Percentiles rank a stretch among this genome's conserved stretches.
Conservation (phyloP, 495 filamentous ascomycete genomes). For the Tricharina praecox region DNA sequence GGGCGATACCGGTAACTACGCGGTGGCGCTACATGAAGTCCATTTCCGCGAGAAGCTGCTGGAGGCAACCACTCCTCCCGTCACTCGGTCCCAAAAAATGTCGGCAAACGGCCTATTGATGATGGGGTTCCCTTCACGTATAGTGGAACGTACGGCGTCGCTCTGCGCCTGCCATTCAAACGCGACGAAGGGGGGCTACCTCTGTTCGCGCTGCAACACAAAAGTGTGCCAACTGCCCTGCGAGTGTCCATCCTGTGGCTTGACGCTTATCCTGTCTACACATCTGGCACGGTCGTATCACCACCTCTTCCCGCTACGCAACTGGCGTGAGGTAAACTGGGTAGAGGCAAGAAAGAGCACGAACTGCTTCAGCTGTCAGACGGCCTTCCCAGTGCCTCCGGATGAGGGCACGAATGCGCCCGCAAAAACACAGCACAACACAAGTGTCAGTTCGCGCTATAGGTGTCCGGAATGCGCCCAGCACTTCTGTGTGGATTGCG, state of each 20-base stretch:
- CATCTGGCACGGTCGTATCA: slow-evolving; percentile 91
- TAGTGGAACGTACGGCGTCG: slow-evolving; percentile 42
- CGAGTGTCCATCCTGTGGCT: slow-evolving; percentile 75
- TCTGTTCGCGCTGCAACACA: slow-evolving; percentile 70
- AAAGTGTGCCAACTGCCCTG: slow-evolving; percentile 88
- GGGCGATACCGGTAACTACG: slow-evolving; percentile 50
- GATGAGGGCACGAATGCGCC: slow-evolving; percentile 14
- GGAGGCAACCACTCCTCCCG: slow-evolving; percentile 72
- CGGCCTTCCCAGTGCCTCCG: slow-evolving; percentile 36
- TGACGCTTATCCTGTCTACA: slow-evolving; percentile 91
- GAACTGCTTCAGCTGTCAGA: slow-evolving; percentile 36
- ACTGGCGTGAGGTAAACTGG: slow-evolving; percentile 87
- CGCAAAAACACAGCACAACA: slow-evolving; percentile 38
- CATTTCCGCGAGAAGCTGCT: slow-evolving; percentile 82
- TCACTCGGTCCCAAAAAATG: slow-evolving; percentile 50
- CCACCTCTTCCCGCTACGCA: slow-evolving; percentile 79
- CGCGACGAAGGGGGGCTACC: slow-evolving; percentile 71
- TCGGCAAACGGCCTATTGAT: slow-evolving; percentile 64
- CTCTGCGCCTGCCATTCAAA: slow-evolving; percentile 85
- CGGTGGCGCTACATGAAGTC: slow-evolving; percentile 70
- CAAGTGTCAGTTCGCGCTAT: slow-evolving; percentile 76
- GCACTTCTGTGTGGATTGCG: slow-evolving; percentile 96
- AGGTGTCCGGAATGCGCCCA: slow-evolving; percentile 66
- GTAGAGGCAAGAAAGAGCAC: slow-evolving; percentile 26
- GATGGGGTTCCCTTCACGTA: slow-evolving; percentile 97